These are phyloP conservation scores for Diaporthe amygdali DNA, from an alignment of 2,329 filamentous ascomycete species.

Conservation along the genomic window DNA sequence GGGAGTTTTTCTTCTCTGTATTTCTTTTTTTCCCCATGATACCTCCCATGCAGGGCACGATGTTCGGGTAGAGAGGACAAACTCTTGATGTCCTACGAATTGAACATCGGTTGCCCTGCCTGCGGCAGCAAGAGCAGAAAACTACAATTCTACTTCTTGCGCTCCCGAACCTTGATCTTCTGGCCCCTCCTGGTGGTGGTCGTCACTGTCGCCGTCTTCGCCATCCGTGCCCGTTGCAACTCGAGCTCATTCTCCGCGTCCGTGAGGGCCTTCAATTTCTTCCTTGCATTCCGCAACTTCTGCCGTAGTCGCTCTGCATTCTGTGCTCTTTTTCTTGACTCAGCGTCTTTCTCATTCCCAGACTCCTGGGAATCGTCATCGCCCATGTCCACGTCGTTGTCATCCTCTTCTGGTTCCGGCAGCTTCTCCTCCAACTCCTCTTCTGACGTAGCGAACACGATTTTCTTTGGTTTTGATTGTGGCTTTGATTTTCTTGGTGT, in stretches of 20 bases:
- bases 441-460: slow-evolving; percentile 53
- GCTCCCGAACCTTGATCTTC: slow-evolving; percentile 66
- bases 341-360: slow-evolving; percentile 31
- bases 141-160: slow-evolving; percentile 57
- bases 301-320: slow-evolving; percentile 52
- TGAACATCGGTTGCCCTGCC: not conserved
- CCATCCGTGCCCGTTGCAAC: slow-evolving; percentile 66
- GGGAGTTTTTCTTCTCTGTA: slow-evolving; percentile 17
- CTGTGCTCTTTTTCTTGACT: slow-evolving; percentile 41
- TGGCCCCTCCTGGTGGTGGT: slow-evolving; percentile 64
- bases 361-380: slow-evolving; percentile 33
- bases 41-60: slow-evolving; percentile 17
- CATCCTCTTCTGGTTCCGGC: slow-evolving; percentile 35
- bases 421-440: slow-evolving; percentile 34
- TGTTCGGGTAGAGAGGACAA: slow-evolving; percentile 4
- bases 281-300: slow-evolving; percentile 55
- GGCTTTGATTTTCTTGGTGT: slow-evolving; percentile 28
- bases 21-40: slow-evolving; percentile 20
- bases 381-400: slow-evolving; percentile 35
- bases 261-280: slow-evolving; percentile 60
- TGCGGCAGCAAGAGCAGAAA: not conserved
- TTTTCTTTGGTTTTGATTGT: slow-evolving; percentile 45
- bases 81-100: not conserved
- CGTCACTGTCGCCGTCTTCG: slow-evolving; percentile 66
- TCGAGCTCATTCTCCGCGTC: slow-evolving; percentile 63